Percentiles rank a stretch among this genome's conserved stretches.
These are phyloP conservation scores for Anthracocystis walkeri DNA, from an alignment of 1,284 basidiomycete species.

Conservation along the genomic window DNA sequence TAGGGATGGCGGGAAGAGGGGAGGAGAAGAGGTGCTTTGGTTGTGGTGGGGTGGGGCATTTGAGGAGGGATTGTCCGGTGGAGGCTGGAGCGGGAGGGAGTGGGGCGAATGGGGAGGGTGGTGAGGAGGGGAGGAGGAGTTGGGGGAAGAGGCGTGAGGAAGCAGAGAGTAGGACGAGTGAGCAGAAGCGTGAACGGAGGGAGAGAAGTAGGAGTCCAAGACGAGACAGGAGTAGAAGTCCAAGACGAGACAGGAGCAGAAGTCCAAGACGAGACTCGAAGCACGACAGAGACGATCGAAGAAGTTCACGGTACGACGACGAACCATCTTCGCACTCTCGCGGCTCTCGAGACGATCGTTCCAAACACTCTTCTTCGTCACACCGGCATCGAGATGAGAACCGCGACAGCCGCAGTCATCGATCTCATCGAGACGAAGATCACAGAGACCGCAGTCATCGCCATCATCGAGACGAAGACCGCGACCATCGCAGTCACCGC, in stretches of 20 bases:
- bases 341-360: slow-evolving; percentile 14
- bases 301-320: slow-evolving; percentile 5
- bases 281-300: not conserved
- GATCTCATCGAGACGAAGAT: not conserved
- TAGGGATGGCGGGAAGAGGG: slow-evolving; percentile 71
- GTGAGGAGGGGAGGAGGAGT: not conserved
- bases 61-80: slow-evolving; percentile 67
- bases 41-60: slow-evolving; percentile 72
- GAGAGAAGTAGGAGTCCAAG: not conserved
- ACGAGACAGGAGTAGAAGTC: slow-evolving; percentile 22
- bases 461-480: slow-evolving; percentile 12
- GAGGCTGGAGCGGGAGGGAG: slow-evolving; percentile 17
- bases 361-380: slow-evolving; percentile 1
- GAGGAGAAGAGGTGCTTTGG: slow-evolving; percentile 82
- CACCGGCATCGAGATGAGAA: slow-evolving; percentile 8
- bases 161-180: not conserved
- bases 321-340: slow-evolving; percentile 1
- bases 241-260: slow-evolving; percentile 14
- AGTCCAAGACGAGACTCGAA: not conserved
- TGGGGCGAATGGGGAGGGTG: slow-evolving; percentile 18
- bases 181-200: slow-evolving; percentile 6
- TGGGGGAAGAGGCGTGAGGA: slow-evolving; percentile 1
- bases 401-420: not conserved
- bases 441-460: not conserved
- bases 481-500: not conserved